Conservation (phyloP, 345 rosid genomes). For the Eutrema yunnanense region DNA sequence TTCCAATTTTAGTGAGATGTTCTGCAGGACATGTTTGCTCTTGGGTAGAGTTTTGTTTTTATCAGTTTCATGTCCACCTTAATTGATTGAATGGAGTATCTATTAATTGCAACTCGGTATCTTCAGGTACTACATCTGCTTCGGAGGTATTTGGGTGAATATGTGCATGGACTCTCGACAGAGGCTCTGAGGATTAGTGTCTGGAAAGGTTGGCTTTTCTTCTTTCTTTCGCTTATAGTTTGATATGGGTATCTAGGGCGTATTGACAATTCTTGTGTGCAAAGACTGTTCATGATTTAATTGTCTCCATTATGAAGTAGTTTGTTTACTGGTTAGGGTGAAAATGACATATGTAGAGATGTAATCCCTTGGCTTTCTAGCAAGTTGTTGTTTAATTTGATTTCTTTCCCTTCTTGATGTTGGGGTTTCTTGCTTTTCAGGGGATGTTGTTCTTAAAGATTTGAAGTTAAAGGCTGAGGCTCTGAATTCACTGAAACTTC, state of each 20-base stretch:
- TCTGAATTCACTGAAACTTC: slow-evolving; percentile 83
- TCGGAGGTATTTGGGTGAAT: slow-evolving; percentile 93
- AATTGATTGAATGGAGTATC: background rate
- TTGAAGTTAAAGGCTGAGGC: slow-evolving; percentile 94
- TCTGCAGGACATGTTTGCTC: slow-evolving; percentile 9
- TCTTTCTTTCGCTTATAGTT: background rate
- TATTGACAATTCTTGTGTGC: background rate
- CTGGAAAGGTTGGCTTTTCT: slow-evolving; percentile 73
- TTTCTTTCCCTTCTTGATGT: slow-evolving; percentile 3
- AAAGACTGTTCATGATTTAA: background rate
- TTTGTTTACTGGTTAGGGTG: slow-evolving; percentile 4
- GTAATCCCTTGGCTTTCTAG: slow-evolving; percentile 12
- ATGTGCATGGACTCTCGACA: slow-evolving; percentile 86
- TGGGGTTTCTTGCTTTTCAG: slow-evolving; percentile 33
- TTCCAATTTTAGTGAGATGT: background rate
- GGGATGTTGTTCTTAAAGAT: slow-evolving; percentile 97
- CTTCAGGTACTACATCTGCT: slow-evolving; percentile 93
- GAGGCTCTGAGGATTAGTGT: slow-evolving; percentile 96
- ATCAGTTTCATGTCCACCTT: background rate
- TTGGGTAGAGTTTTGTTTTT: background rate
- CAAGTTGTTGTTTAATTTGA: background rate
- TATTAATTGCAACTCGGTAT: background rate
- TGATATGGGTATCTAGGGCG: background rate
- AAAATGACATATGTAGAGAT: background rate
- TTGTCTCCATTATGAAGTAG: background rate